phyloP scores from a whole-genome alignment of 805 yeast genomes.

The Candida nemodendra region DNA sequence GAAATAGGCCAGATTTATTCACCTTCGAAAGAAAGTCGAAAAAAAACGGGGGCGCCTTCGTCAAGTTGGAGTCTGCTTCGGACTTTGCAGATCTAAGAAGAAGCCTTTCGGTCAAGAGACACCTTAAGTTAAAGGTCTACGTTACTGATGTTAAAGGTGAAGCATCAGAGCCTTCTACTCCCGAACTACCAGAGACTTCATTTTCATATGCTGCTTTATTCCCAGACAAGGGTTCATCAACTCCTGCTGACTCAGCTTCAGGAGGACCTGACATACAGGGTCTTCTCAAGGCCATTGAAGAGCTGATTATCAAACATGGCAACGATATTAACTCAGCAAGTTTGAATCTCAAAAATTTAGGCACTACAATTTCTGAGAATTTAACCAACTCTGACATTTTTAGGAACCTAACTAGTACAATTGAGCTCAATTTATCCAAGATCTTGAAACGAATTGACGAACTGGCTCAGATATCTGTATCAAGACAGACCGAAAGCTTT shows the following conservation, averaged over 20 bases:
- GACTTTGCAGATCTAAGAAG: slow-evolving; percentile 46
- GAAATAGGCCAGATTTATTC: too few species aligned
- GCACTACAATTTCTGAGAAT: slow-evolving; percentile 22
- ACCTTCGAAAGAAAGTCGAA: slow-evolving; percentile 44
- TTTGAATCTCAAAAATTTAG: slow-evolving; percentile 14
- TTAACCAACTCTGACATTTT: slow-evolving; percentile 22
- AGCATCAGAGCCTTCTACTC: background rate
- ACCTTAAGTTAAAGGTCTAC: slow-evolving; percentile 34
- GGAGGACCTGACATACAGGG: slow-evolving; percentile 17
- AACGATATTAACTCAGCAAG: slow-evolving; percentile 7
- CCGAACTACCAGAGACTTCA: background rate
- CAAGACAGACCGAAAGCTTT: background rate
- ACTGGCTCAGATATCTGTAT: slow-evolving; percentile 6
- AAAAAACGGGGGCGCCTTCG: slow-evolving; percentile 40
- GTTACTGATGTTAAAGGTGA: slow-evolving; percentile 4
- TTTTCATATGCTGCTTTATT: background rate
- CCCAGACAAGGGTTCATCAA: background rate
- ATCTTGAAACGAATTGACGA: slow-evolving; percentile 20
- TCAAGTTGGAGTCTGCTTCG: slow-evolving; percentile 35
- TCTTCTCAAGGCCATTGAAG: slow-evolving; percentile 13
- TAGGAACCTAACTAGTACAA: slow-evolving; percentile 16
- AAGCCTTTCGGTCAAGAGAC: slow-evolving; percentile 48
- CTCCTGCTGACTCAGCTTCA: slow-evolving; percentile 5
- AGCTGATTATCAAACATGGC: slow-evolving; percentile 14
- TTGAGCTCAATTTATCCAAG: slow-evolving; percentile 21